Evolutionary conservation across 202 grass and related monocot genomes (phyloP), one percentile per base, ranked within the genome.

Genomic region (Digitaria exilis): DNA sequence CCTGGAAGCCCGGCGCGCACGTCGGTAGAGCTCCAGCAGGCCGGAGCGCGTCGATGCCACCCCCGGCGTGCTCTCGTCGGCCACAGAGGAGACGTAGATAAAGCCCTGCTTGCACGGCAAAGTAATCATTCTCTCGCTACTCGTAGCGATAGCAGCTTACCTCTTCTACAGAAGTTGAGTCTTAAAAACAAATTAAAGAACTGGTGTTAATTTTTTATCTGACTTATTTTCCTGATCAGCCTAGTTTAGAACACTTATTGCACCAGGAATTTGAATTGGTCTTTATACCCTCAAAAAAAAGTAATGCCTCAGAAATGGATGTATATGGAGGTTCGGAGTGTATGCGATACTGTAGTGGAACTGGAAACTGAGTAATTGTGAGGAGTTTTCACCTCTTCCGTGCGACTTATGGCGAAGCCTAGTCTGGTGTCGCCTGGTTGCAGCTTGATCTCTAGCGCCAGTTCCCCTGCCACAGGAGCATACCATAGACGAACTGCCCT

Each of bases 391-490:
- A 81, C 67, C 57, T 94, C 92, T 83, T 94, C 89, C 0, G 86
- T 91, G 31, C 92, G 92, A 65, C 92, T 94, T 28, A 91, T 94
- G 3, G 92, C 80, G 16, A 94, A 94, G 29, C 92, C 89, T 11
- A 94, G 84, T 68, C 84, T 87, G 9, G 89, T 91, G 78, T 94
- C 86, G 2, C 92, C 84, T 31, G 88, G 79, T 4, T 82, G 71
- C 73, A 91, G 79, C n/a, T 87, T 94, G 69, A 94, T 91, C 81
- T 91, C 89, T 32, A 94, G 39, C 7, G 68, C 32, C 31, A 88
- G 69, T 73, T 94, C 92, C 14, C 89, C 87, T 3, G 82, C 89
- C 60, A 58, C 39, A 1, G 92, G 84, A 39, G 78, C 77, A 25
- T 89, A 94, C 92, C 89, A 94, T 48, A 91, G 50, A 29, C 86